Conservation (phyloP, 768 basidiomycete genomes). For the Hypsizygus marmoreus region DNA sequence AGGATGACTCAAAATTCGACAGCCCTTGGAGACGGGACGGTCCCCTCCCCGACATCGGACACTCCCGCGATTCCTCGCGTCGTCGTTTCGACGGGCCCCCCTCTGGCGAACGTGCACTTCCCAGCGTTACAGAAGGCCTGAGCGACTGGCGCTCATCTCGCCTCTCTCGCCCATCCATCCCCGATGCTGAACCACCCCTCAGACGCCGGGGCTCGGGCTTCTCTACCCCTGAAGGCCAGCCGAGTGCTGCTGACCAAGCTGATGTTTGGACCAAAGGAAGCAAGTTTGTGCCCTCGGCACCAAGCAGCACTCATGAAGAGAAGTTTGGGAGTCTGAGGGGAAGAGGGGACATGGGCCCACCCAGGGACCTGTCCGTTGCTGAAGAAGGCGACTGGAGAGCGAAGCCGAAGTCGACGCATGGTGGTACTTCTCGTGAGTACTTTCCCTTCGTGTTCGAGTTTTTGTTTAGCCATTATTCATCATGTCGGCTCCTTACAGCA, state of each 20-base stretch:
- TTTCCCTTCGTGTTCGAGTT: conserved; percentile 4
- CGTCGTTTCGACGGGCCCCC: conserved; percentile 65
- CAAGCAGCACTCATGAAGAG: conserved; percentile 39
- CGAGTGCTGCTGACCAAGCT: conserved; percentile 70
- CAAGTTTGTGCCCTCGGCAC: conserved; percentile 68
- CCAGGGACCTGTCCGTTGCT: conserved; percentile 41
- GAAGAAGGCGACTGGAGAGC: conserved; percentile 79
- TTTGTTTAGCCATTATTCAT: background rate
- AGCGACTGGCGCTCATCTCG: conserved; percentile 75
- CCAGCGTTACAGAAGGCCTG: conserved; percentile 59
- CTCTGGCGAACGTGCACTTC: conserved; percentile 39
- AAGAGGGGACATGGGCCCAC: conserved; percentile 56
- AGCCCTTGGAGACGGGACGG: conserved; percentile 86
- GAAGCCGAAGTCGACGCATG: conserved; percentile 42
- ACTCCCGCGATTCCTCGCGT: conserved; percentile 64
- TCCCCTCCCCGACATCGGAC: conserved; percentile 71
- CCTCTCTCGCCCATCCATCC: conserved; percentile 35
- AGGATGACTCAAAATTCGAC: conserved; percentile 82
- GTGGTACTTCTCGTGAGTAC: conserved; percentile 69
- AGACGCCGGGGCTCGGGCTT: conserved; percentile 64
- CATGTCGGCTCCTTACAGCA: conserved; percentile 41
- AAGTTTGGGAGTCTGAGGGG: conserved; percentile 50
- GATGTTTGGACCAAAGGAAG: conserved; percentile 77
- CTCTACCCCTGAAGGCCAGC: conserved; percentile 41
- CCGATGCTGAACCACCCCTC: conserved; percentile 52